A percentile compares a stretch with the other conserved stretches of the same genome.
Evolutionary conservation across 805 yeast species (phyloP).

Genomic region (Candida nanaspora): DNA sequence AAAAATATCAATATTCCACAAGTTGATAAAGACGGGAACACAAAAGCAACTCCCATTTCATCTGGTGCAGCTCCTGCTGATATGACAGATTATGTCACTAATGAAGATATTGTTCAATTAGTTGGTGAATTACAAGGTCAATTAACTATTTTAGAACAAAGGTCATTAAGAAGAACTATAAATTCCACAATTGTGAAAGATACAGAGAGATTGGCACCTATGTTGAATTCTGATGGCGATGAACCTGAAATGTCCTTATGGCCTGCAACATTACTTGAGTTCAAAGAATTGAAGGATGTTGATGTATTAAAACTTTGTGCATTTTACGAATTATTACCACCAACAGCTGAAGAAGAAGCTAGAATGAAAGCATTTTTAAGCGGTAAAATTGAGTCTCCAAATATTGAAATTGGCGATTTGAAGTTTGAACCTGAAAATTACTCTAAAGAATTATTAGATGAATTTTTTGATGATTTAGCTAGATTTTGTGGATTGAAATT

Average conservation of each 20-base stretch:
- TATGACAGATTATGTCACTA: slow-evolving; percentile 57
- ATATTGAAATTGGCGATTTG: slow-evolving; percentile 23
- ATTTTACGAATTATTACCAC: slow-evolving; percentile 75
- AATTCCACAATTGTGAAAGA: slow-evolving; percentile 45
- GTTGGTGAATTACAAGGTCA: slow-evolving; percentile 90
- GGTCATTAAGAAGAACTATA: slow-evolving; percentile 62
- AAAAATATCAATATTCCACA: slow-evolving; percentile 16
- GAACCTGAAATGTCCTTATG: slow-evolving; percentile 44
- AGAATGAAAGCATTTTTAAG: slow-evolving; percentile 43
- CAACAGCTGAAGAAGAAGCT: slow-evolving; percentile 47
- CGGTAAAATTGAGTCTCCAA: slow-evolving; percentile 38
- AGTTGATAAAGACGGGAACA: slow-evolving; percentile 12
- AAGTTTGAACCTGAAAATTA: slow-evolving; percentile 24
- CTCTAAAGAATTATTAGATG: slow-evolving; percentile 42
- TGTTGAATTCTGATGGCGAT: slow-evolving; percentile 77
- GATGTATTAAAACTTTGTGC: slow-evolving; percentile 48
- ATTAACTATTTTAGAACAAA: slow-evolving; percentile 68
- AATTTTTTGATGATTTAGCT: slow-evolving; percentile 56
- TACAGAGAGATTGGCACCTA: slow-evolving; percentile 49
- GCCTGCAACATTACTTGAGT: slow-evolving; percentile 54
- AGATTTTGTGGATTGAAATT: slow-evolving; percentile 57
- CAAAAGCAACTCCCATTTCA: not conserved
- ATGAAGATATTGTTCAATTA: slow-evolving; percentile 78
- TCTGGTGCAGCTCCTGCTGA: slow-evolving; percentile 21
- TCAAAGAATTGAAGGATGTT: slow-evolving; percentile 37